Evolutionary conservation across 2,329 filamentous ascomycete genomes (phyloP).

Genomic region (Botrytis paeoniae): DNA sequence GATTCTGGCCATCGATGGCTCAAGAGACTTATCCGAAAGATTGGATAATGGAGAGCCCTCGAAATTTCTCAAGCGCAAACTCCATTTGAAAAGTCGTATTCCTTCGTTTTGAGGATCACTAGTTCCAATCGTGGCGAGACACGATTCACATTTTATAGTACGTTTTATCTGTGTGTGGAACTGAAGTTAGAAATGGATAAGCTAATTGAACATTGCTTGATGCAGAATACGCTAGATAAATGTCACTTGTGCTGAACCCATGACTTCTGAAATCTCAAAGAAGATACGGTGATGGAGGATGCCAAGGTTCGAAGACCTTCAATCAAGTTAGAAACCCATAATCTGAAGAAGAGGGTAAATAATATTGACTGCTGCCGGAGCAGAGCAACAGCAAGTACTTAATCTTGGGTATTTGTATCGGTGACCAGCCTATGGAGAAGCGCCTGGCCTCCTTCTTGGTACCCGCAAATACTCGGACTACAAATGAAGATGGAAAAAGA

Average conservation of each 20-base stretch:
- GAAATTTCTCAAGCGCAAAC: conserved; percentile 11
- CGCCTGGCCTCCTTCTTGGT: conserved; percentile 64
- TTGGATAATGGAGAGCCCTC: background rate
- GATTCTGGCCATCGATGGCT: conserved; percentile 24
- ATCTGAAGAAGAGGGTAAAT: conserved; percentile 41
- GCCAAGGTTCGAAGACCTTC: conserved; percentile 40
- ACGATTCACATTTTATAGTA: background rate
- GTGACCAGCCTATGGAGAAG: conserved; percentile 54
- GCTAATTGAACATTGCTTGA: background rate
- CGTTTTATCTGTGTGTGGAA: background rate
- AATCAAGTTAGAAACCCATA: conserved; percentile 43
- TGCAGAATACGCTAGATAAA: background rate
- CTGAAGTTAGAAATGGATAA: background rate
- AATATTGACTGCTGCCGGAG: conserved; percentile 33
- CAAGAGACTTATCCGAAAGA: background rate
- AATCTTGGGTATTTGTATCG: conserved; percentile 69
- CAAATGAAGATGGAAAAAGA: background rate
- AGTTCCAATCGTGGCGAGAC: conserved; percentile 27
- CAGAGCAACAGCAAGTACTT: conserved; percentile 39
- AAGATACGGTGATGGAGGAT: conserved; percentile 45
- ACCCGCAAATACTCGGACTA: conserved; percentile 38
- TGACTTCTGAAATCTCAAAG: conserved; percentile 47
- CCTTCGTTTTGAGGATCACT: conserved; percentile 31
- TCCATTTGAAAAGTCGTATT: conserved; percentile 35
- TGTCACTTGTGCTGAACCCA: conserved; percentile 53